Conservation (phyloP, 2,329 filamentous ascomycete species). For the Chalaropsis thielavioides region DNA sequence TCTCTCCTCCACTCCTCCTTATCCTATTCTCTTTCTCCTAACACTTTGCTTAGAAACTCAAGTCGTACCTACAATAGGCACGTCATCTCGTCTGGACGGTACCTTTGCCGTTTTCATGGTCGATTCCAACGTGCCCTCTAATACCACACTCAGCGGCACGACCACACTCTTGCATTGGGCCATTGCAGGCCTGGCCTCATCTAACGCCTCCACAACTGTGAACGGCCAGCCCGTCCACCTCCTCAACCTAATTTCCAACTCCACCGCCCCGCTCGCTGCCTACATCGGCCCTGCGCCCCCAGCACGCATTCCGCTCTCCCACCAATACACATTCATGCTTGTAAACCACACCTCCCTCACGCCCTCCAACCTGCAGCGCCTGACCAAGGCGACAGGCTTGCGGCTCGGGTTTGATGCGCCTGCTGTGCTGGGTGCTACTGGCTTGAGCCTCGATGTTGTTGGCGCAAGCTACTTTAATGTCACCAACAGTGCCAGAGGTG, state of each 20-base stretch:
- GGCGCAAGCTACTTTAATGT: slow-evolving; percentile 29
- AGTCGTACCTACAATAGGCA: slow-evolving; percentile 26
- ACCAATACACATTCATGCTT: slow-evolving; percentile 29
- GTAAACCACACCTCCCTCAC: slow-evolving; percentile 26
- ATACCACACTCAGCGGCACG: slow-evolving; percentile 24
- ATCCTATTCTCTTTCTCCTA: neutral
- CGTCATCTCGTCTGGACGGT: slow-evolving; percentile 27
- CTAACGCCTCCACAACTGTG: slow-evolving; percentile 18
- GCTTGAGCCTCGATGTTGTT: slow-evolving; percentile 24
- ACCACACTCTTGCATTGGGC: slow-evolving; percentile 36
- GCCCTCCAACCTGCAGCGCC: slow-evolving; percentile 21
- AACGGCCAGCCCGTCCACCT: slow-evolving; percentile 24
- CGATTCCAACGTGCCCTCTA: slow-evolving; percentile 33
- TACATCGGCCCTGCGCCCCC: slow-evolving; percentile 30
- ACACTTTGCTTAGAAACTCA: slow-evolving; percentile 23
- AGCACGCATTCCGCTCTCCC: slow-evolving; percentile 26
- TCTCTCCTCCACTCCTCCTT: neutral
- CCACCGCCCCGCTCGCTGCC: slow-evolving; percentile 21
- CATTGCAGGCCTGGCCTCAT: slow-evolving; percentile 27
- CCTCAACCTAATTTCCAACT: slow-evolving; percentile 21
- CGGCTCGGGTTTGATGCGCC: slow-evolving; percentile 25
- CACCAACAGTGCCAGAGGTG: slow-evolving; percentile 23
- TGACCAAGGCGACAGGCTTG: slow-evolving; percentile 23
- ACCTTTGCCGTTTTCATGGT: slow-evolving; percentile 30
- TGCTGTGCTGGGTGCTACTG: slow-evolving; percentile 23